Conservation (phyloP, 768 basidiomycete species). For the Termitomyces titanicus region DNA sequence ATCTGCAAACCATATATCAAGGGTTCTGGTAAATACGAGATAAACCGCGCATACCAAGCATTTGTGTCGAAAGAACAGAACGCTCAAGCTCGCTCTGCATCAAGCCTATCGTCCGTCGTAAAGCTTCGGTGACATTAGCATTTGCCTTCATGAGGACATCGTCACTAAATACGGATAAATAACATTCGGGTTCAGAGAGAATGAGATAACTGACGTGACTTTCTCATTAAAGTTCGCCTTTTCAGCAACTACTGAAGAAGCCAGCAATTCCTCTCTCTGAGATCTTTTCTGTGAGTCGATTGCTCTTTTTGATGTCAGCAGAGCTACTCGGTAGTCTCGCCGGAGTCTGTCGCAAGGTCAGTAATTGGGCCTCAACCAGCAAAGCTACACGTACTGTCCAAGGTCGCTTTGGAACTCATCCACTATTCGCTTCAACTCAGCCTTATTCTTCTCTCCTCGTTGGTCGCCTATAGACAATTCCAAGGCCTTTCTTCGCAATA, state of each 20-base stretch:
- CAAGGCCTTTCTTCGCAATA: conserved; percentile 43
- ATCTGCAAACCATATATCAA: conserved; percentile 40
- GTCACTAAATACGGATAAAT: conserved; percentile 41
- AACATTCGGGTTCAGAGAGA: not conserved
- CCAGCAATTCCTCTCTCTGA: conserved; percentile 66
- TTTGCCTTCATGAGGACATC: conserved; percentile 89
- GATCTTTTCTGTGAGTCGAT: conserved; percentile 62
- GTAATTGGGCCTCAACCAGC: not conserved
- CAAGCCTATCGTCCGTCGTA: conserved; percentile 77
- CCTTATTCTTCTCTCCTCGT: conserved; percentile 47
- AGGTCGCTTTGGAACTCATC: conserved; percentile 45
- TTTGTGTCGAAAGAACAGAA: conserved; percentile 80
- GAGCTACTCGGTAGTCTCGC: conserved; percentile 61
- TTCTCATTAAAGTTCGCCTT: conserved; percentile 54
- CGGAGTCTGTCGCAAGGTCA: conserved; percentile 40
- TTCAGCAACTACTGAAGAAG: conserved; percentile 45
- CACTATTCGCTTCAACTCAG: conserved; percentile 46
- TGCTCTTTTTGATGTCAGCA: conserved; percentile 68
- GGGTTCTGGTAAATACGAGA: not conserved
- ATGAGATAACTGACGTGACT: conserved; percentile 44
- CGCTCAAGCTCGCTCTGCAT: conserved; percentile 94
- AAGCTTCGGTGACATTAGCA: conserved; percentile 81
- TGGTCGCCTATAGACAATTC: conserved; percentile 74
- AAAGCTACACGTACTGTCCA: conserved; percentile 37
- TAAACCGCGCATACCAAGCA: conserved; percentile 56